phyloP scores from a whole-genome alignment of 495 filamentous ascomycete species.

The Trichoderma virens region DNA sequence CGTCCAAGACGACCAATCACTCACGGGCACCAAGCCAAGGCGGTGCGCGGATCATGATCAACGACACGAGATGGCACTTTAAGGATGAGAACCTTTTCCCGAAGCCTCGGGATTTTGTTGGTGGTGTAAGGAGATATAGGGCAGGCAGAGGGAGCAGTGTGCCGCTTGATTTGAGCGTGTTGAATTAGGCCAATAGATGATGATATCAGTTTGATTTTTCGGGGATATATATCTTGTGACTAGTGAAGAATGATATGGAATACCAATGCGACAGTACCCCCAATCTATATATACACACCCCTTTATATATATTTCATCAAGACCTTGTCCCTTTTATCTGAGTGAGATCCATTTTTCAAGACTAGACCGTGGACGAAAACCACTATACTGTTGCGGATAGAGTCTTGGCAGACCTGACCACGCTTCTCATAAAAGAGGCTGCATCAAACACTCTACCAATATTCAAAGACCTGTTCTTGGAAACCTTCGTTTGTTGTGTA shows the following conservation, averaged over 20 bases:
- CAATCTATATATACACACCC: too few species aligned
- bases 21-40: conserved; percentile 22
- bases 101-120: conserved; percentile 71
- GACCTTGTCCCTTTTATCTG: too few species aligned
- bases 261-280: neutral
- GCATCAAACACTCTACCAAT: neutral
- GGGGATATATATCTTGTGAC: neutral
- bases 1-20: neutral
- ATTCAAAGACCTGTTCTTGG: neutral
- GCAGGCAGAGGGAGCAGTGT: conserved; percentile 92
- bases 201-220: neutral
- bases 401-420: too few species aligned
- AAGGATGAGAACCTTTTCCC: conserved; percentile 73
- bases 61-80: conserved; percentile 83
- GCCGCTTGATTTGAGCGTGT: conserved; percentile 67
- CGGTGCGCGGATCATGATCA: conserved; percentile 48
- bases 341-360: too few species aligned
- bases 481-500: neutral
- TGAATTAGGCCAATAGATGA: conserved; percentile 14
- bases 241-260: neutral
- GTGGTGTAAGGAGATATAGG: conserved; percentile 67
- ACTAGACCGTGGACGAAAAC: too few species aligned
- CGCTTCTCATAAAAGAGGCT: neutral
- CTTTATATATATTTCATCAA: too few species aligned
- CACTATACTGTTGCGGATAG: too few species aligned